phyloP scores from a whole-genome alignment of 1,284 basidiomycete species.

The Sanghuangporus sanghuang region DNA sequence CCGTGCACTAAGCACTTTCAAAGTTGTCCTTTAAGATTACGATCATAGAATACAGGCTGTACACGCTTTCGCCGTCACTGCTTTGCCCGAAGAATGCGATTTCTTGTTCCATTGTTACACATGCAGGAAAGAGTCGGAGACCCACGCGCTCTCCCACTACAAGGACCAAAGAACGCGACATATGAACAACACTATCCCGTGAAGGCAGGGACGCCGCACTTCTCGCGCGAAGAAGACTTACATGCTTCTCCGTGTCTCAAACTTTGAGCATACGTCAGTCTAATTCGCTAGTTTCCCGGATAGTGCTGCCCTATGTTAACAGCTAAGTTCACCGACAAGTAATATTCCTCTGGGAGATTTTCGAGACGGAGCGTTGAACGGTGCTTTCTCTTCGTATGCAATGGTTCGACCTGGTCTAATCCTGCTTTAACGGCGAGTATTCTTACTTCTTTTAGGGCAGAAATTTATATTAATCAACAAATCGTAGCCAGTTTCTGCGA shows the following conservation, averaged over 20 bases:
- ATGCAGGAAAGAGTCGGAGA: neutral
- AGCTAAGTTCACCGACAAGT: neutral
- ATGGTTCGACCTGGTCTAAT: too few relatives aligned
- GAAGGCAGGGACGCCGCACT: neutral
- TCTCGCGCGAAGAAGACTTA: neutral
- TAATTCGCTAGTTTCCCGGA: neutral
- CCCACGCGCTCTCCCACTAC: neutral
- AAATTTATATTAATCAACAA: too few relatives aligned
- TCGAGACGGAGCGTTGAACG: too few relatives aligned
- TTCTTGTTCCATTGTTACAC: neutral
- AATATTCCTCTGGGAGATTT: too few relatives aligned
- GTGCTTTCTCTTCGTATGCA: too few relatives aligned
- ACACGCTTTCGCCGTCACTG: neutral
- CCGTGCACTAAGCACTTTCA: constrained; percentile 49
- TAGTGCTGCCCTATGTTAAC: neutral
- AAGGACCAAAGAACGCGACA: neutral
- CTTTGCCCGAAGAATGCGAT: neutral
- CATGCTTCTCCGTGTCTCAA: neutral
- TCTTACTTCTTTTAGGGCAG: too few relatives aligned
- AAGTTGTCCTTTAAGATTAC: constrained; percentile 39
- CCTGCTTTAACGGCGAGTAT: too few relatives aligned
- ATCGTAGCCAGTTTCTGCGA: too few relatives aligned
- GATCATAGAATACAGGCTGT: neutral
- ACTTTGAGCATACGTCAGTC: neutral
- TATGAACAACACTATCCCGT: neutral